phyloP scores from a whole-genome alignment of 306 rosid genomes.

The Boehmeria nivea region DNA sequence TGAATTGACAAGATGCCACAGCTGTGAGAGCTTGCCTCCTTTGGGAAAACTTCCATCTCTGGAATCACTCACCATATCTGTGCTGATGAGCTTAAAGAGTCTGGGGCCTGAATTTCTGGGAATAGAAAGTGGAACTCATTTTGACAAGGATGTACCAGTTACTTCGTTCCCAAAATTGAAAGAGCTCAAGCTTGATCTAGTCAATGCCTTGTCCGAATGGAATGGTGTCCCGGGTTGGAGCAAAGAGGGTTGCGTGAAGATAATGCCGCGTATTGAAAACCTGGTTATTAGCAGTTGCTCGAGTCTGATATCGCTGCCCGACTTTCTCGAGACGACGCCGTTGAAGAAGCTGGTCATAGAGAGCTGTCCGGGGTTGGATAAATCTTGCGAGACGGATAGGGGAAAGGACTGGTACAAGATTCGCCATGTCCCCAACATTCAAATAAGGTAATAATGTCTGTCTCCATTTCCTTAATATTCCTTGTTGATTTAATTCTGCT shows the following conservation, averaged over 20 bases:
- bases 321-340: not conserved
- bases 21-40: not conserved
- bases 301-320: not conserved
- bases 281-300: not conserved
- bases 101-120: conserved; percentile 1
- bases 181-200: not conserved
- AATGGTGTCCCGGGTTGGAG: not conserved
- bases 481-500: too few relatives aligned
- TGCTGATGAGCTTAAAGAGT: not conserved
- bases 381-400: not conserved
- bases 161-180: not conserved
- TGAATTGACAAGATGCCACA: not conserved
- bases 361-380: not conserved
- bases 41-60: not conserved
- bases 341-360: not conserved
- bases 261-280: not conserved
- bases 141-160: not conserved
- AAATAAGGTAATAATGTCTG: too few relatives aligned
- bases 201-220: not conserved
- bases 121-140: too few relatives aligned
- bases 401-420: not conserved
- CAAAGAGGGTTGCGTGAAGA: not conserved
- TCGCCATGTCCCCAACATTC: not conserved
- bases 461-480: too few relatives aligned
- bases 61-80: not conserved